Base-by-base conservation (phyloP, 2,329 filamentous ascomycete species). In the Botrytis hyacinthi region DNA sequence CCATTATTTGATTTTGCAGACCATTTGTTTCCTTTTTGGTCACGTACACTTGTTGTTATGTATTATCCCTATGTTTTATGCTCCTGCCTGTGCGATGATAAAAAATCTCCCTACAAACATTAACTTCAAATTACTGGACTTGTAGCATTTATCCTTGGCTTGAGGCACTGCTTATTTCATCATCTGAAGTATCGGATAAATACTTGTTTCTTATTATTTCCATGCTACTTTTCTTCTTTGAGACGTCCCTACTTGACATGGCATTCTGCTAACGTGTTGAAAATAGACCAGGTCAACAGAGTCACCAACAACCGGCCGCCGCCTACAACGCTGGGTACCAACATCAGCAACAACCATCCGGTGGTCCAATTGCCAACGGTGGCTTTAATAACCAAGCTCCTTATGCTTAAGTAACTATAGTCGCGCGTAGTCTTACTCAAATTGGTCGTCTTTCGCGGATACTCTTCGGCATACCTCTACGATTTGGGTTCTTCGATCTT, bases 41-140 rank as follows among this genome's bases (percentile, higher is more conserved):
- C 65, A 29, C 32, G 60, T 59, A 69, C 54, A 51, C 40, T 59
- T 68, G 18, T 67, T 29, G 16, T 72, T 67, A 68, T 72, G 71
- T 61, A 61, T 29, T 40, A 60, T 63, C 70, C 54, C 22, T 44
- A 46, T 68, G 67, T 72, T 54, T 54, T 72, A 29, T 69, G 62
- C 69, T 72, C n/a, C 60, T 44, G 63, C 62, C 51, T 72, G 54
- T 72, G 62, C 63, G 71, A 69, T 48, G 62, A 72, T 68, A 22
- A 68, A 67, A 32, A 68, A 29, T 46, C 37, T 35, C 48, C 67
- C n/a, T 44, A 57, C 59, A 42, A 61, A 46, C n/a, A 35, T 61
- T 22, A 62, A 48, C 59, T 37, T 70, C 20, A 46, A 20, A 62
- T 35, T 40, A 59, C 29, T 62, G 59, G 44, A 61, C 54, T 62